phyloP scores from a whole-genome alignment of 257 asterid genomes.

The Agastache rugosa region DNA sequence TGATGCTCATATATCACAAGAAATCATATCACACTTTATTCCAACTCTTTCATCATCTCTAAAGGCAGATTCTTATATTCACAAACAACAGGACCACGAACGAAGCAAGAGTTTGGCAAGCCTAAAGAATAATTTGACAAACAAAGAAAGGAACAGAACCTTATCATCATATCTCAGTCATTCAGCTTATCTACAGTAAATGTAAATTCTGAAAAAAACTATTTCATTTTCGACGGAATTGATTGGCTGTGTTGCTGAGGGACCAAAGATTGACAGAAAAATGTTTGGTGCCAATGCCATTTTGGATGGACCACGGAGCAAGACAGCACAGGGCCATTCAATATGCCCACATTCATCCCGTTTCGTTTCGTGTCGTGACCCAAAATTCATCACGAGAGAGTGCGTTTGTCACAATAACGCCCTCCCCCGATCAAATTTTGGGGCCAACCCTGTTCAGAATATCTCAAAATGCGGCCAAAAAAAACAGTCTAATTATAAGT shows the following conservation, averaged over 20 bases:
- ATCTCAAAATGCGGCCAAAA: background rate
- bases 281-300: conserved; percentile 33
- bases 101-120: conserved; percentile 33
- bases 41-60: conserved; percentile 19
- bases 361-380: conserved; percentile 8
- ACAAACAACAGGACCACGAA: conserved; percentile 16
- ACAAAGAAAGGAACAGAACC: background rate
- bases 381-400: background rate
- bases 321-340: conserved; percentile 39
- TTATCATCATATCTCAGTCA: background rate
- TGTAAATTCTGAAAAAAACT: no score
- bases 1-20: background rate
- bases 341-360: conserved; percentile 31
- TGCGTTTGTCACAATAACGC: background rate
- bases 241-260: background rate
- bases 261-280: conserved; percentile 17
- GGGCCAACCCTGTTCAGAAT: background rate
- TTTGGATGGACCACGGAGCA: conserved; percentile 42
- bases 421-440: background rate
- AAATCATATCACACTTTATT: background rate
- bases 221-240: no score
- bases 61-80: conserved; percentile 27
- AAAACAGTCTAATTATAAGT: background rate
- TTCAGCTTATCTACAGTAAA: no score
- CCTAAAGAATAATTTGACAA: background rate